These are phyloP conservation scores for Tephrocybe rancida DNA, from an alignment of 768 basidiomycete species.

Conservation along the genomic window DNA sequence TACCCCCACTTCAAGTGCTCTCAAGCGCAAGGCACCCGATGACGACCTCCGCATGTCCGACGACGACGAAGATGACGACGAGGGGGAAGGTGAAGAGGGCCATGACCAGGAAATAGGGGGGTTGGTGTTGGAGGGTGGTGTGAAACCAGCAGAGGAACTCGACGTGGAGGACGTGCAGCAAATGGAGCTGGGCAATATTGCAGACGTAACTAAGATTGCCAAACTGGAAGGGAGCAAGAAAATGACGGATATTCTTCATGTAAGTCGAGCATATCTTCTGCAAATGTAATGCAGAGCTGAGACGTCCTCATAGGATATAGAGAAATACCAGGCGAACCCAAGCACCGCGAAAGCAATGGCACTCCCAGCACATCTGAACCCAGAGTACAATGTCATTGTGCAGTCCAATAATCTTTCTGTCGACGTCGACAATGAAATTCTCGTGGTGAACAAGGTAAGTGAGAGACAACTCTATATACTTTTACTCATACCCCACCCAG, in stretches of 20 bases:
- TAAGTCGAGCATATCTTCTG: constrained; percentile 22
- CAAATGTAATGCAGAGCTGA: not conserved
- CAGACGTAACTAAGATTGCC: constrained; percentile 87
- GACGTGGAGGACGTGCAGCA: constrained; percentile 92
- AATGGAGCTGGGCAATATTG: constrained; percentile 86
- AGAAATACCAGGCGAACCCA: constrained; percentile 80
- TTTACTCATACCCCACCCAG: constrained; percentile 35
- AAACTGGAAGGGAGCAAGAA: constrained; percentile 87
- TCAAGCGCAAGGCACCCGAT: constrained; percentile 67
- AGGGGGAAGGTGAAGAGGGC: constrained; percentile 44
- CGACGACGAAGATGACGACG: constrained; percentile 53
- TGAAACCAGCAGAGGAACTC: constrained; percentile 93
- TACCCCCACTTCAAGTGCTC: constrained; percentile 24
- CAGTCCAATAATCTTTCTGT: constrained; percentile 98
- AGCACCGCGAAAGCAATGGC: constrained; percentile 79
- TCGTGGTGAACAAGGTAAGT: constrained; percentile 90
- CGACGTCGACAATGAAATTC: constrained; percentile 97
- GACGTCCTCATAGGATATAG: constrained; percentile 70
- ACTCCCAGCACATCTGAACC: constrained; percentile 83
- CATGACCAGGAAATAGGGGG: constrained; percentile 49
- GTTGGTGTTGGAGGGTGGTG: constrained; percentile 82
- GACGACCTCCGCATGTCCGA: constrained; percentile 63
- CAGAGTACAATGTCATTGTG: constrained; percentile 96
- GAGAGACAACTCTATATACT: not conserved
- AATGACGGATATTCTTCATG: constrained; percentile 87